A percentile compares a stretch with the other conserved stretches of the same genome.
These are phyloP conservation scores for Penstemon barbatus DNA, from an alignment of 257 asterid species.

Conservation along the genomic window DNA sequence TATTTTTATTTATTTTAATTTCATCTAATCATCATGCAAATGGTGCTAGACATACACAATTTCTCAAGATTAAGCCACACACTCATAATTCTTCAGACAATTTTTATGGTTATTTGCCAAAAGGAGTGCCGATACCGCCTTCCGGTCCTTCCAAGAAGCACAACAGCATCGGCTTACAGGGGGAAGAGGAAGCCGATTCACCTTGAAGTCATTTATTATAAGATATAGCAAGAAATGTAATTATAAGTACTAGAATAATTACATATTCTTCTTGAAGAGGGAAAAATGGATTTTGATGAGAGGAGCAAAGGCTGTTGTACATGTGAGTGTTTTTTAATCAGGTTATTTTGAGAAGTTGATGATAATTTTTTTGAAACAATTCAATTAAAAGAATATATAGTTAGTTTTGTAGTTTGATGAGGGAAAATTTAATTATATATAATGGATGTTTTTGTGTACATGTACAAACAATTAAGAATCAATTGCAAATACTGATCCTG, in stretches of 20 bases:
- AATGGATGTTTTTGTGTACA: too few species aligned
- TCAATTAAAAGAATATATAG: too few species aligned
- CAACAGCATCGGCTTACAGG: conserved; percentile 51
- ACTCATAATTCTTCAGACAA: conserved; percentile 13
- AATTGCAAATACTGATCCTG: too few species aligned
- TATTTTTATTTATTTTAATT: conserved; percentile 29
- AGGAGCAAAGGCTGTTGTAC: too few species aligned
- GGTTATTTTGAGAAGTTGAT: too few species aligned
- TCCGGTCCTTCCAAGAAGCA: conserved; percentile 70
- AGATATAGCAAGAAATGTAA: background rate
- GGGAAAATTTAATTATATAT: too few species aligned
- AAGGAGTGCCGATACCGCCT: conserved; percentile 77
- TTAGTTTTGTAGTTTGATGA: too few species aligned
- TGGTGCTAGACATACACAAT: conserved; percentile 52
- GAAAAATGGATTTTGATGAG: too few species aligned
- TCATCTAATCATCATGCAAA: conserved; percentile 32
- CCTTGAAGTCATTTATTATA: conserved; percentile 32
- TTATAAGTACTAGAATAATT: background rate
- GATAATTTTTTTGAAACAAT: too few species aligned
- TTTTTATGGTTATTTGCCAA: conserved; percentile 56
- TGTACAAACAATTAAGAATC: too few species aligned
- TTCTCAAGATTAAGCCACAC: conserved; percentile 41
- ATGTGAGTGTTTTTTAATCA: too few species aligned
- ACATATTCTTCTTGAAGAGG: background rate
- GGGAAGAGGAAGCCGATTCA: conserved; percentile 1